Evolutionary conservation across 208 protist genomes (phyloP).

Genomic region (Novymonas esmeraldas): DNA sequence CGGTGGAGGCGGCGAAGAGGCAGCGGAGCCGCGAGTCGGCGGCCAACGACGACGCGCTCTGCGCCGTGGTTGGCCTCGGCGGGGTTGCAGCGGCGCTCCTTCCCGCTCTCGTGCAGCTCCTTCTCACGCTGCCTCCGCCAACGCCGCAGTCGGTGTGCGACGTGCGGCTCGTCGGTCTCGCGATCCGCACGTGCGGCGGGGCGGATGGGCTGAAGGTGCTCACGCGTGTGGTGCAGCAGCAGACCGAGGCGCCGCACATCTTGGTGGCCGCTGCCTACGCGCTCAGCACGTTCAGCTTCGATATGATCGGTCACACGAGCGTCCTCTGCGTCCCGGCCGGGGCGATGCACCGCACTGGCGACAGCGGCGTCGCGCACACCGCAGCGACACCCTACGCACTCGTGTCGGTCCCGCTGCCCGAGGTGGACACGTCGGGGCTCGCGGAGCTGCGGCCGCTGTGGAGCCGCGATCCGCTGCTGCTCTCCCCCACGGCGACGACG

Average conservation of each 20-base stretch:
- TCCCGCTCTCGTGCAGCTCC: constrained; percentile 42
- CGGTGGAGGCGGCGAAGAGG: not conserved
- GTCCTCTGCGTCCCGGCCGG: constrained; percentile 40
- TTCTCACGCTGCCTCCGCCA: constrained; percentile 40
- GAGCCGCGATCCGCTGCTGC: not conserved
- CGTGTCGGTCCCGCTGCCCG: not conserved
- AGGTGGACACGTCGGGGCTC: not conserved
- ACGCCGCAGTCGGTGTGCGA: constrained; percentile 23
- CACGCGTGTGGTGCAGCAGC: constrained; percentile 14
- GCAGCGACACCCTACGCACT: constrained; percentile 6
- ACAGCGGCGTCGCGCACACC: not conserved
- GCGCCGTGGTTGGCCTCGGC: constrained; percentile 64
- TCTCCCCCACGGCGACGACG: not conserved
- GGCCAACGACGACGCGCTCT: constrained; percentile 38
- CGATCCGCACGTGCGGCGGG: constrained; percentile 59
- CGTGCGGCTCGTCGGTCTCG: constrained; percentile 50
- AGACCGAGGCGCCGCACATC: constrained; percentile 12
- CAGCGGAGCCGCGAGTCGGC: too few relatives aligned
- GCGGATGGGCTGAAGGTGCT: constrained; percentile 54
- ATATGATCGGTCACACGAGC: constrained; percentile 64
- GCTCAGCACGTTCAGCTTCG: constrained; percentile 30
- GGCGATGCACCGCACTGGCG: not conserved
- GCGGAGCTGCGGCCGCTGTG: constrained; percentile 24
- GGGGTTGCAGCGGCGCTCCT: constrained; percentile 32
- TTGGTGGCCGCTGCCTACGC: constrained; percentile 23